Base-by-base conservation (phyloP, 1,139 yeast species). In the Suhomyces choctaworum region DNA sequence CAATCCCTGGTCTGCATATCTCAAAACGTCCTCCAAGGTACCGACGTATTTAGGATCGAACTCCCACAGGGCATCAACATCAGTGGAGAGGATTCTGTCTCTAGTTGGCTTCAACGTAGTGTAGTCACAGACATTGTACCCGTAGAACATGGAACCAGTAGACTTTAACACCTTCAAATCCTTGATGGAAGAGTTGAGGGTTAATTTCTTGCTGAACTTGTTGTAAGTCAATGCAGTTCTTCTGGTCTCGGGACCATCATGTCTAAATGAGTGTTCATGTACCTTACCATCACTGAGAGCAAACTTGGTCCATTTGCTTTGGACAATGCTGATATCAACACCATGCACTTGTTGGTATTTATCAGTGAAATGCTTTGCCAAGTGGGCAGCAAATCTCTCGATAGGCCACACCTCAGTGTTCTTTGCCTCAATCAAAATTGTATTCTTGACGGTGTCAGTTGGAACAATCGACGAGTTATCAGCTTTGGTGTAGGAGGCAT, bases 121-220 rank as follows among this genome's bases (percentile, higher is more conserved):
- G 75, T 78, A 87, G 56, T 89, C 96, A 65, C 95, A 88, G 33
- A 70, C 73, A 67, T 87, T 73, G 73, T 72, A 89, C 33, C 94
- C 95, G 63, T 85, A 81, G 68, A 89, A 89, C 85, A 85, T 86
- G 21, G 96, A 87, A 16, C 95, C 94, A n/a, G 97, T 89, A 27
- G 94, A 82, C 64, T 89, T 89, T 58, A 89, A 79, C 20, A 89
- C 95, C 7, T 94, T 87, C 56, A 89, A 74, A 51, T 84, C 95
- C 60, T 83, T 80, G 53, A 89, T 74, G 21, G 90, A 80, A 3
- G 95, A 82, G n/a, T 70, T 60, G 46, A 89, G 62, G 22, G 60
- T 54, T 61, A 80, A 78, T 39, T 74, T 73, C 25, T 74, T 73
- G 33, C 71, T 56, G 34, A 60, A 52, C 52, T 59, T 65, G 49